Evolutionary conservation across 225 moss, liverwort and hornwort genomes (phyloP).

Genomic region (Marchantia paleacea): DNA sequence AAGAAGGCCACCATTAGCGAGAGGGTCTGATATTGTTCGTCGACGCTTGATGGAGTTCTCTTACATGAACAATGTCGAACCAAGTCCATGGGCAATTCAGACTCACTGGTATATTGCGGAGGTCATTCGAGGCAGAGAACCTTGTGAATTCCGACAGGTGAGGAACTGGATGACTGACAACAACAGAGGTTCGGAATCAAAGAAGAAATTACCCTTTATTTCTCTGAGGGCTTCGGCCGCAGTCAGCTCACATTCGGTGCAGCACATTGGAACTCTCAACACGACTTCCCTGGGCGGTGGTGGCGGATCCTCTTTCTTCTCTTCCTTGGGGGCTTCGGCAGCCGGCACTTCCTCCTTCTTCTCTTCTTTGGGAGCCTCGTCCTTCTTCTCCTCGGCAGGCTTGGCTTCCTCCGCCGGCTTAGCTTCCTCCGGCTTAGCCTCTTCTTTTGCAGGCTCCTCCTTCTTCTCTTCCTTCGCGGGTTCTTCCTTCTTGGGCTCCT

Average conservation of each 20-base stretch:
- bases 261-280: conserved; percentile 44
- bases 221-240: conserved; percentile 28
- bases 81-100: background rate
- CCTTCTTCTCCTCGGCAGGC: conserved; percentile 9
- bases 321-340: background rate
- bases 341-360: background rate
- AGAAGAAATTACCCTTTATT: conserved; percentile 28
- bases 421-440: conserved; percentile 7
- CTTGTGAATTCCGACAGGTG: too few relatives aligned
- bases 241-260: conserved; percentile 39
- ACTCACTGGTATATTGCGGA: too few relatives aligned
- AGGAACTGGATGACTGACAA: too few relatives aligned
- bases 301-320: conserved; percentile 2
- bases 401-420: conserved; percentile 4
- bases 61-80: too few relatives aligned
- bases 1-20: too few relatives aligned
- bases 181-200: background rate
- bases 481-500: conserved; percentile 4
- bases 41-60: too few relatives aligned
- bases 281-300: conserved; percentile 7
- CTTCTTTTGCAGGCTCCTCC: background rate
- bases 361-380: background rate
- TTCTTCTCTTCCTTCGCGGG: conserved; percentile 1
- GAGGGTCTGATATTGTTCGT: too few relatives aligned
- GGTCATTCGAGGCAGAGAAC: too few relatives aligned